A percentile compares a stretch with the other conserved stretches of the same genome.
Conservation (phyloP, 2,329 filamentous ascomycete genomes). For the Rasamsonia emersonii region DNA sequence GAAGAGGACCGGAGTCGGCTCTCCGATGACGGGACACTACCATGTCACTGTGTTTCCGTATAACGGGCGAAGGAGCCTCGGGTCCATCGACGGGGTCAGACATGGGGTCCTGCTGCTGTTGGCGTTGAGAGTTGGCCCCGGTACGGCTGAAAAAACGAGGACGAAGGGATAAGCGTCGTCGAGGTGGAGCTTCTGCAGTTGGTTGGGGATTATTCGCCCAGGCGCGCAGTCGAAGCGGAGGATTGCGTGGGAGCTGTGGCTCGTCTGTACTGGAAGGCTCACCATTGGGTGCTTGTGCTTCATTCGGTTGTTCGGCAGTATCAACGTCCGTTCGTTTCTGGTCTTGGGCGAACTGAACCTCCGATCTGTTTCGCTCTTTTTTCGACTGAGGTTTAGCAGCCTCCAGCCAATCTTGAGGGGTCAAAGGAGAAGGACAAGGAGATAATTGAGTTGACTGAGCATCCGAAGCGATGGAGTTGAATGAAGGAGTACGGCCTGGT, state of each 20-base stretch:
- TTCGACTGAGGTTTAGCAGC: constrained; percentile 22
- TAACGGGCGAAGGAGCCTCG: constrained; percentile 26
- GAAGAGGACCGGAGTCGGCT: constrained; percentile 10
- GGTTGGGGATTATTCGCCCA: constrained; percentile 14
- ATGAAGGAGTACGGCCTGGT: constrained; percentile 15
- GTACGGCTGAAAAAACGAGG: constrained; percentile 28
- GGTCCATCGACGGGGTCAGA: constrained; percentile 18
- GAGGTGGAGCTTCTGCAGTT: constrained; percentile 15
- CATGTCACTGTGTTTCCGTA: constrained; percentile 21
- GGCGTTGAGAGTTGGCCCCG: constrained; percentile 12
- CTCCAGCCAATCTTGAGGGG: constrained; percentile 35
- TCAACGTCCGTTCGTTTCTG: not conserved
- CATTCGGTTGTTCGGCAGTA: too few relatives aligned
- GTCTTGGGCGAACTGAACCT: not conserved
- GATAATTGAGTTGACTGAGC: constrained; percentile 7
- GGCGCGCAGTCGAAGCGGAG: constrained; percentile 20
- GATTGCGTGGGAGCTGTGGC: constrained; percentile 17
- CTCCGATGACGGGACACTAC: constrained; percentile 8
- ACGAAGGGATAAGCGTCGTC: constrained; percentile 27
- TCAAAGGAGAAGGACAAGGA: constrained; percentile 26
- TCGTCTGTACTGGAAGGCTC: constrained; percentile 11
- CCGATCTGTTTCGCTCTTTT: not conserved
- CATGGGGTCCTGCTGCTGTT: constrained; percentile 19
- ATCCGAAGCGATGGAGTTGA: constrained; percentile 11
- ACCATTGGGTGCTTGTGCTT: too few relatives aligned